phyloP scores from a whole-genome alignment of 768 basidiomycete species.

The Lactarius deliciosus region DNA sequence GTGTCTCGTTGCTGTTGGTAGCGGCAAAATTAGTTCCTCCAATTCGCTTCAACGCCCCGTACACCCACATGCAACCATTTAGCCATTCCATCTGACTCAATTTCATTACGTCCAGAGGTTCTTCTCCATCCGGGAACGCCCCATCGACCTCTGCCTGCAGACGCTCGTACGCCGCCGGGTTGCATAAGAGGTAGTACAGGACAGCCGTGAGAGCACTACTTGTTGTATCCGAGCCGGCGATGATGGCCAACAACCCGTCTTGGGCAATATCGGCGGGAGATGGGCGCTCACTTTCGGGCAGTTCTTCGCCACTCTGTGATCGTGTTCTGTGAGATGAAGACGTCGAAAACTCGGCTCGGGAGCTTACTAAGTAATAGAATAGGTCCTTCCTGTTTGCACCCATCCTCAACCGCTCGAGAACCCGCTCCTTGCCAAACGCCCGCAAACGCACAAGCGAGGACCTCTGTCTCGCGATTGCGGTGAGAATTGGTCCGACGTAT shows the following conservation, averaged over 20 bases:
- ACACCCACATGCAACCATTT: slow-evolving; percentile 15
- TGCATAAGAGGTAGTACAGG: neutral
- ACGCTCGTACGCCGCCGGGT: neutral
- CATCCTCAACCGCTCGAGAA: neutral
- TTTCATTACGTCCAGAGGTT: slow-evolving; percentile 8
- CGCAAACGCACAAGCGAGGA: neutral
- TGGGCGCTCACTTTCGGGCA: neutral
- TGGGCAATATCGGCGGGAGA: neutral
- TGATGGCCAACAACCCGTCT: neutral
- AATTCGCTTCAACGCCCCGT: neutral
- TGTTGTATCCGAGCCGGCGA: slow-evolving; percentile 5
- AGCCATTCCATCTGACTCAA: slow-evolving; percentile 11
- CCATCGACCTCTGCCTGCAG: neutral
- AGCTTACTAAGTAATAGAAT: slow-evolving; percentile 41
- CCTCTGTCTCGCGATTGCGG: neutral
- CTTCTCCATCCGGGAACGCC: neutral
- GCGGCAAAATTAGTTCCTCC: neutral
- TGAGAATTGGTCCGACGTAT: neutral
- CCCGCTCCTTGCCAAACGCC: neutral
- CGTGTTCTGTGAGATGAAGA: neutral
- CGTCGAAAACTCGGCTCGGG: neutral
- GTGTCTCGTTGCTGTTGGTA: neutral
- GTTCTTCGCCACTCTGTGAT: slow-evolving; percentile 13
- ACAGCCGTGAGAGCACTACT: neutral
- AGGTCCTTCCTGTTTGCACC: slow-evolving; percentile 35